Base-by-base conservation (phyloP, 805 yeast genomes). In the Candida stauntonica region DNA sequence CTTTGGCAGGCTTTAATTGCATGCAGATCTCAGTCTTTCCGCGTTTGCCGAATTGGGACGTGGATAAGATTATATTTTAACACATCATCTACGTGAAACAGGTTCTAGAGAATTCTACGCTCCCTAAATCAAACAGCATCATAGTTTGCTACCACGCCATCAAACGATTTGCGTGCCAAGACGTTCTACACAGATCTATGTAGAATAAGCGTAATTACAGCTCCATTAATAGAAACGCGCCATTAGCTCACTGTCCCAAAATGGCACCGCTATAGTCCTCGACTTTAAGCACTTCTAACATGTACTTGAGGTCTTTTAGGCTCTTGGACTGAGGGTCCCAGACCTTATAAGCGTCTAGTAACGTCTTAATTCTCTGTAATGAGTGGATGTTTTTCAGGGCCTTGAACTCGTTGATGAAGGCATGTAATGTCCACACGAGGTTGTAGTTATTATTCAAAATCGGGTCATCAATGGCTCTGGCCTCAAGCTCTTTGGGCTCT, bases 391-490 rank as follows among this genome's bases (percentile, higher is more conserved):
- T 63, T 33, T 55, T 54, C 12, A 65, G 36, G 9, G 41, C 51
- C 26, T 60, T 55, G 44, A 61, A 64, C 7, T 55, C 57, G 7
- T 64, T 57, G 13, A 66, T 36, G 17, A 61, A 61, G 15, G 66
- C 70, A 44, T 67, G 70, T 2, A 67, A 48, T 15, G 63, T 62
- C 73, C 73, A 67, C 2, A 67, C 66, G 31, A 67, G 41, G 38
- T 67, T 66, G 39, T 63, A 67, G 36, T 60, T 65, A 36, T 64
- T 64, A 13, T 54, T 57, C 44, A 41, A 24, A 45, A 50, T 46
- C 1, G 46, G 40, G 14, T 51, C 52, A 4, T 39, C 30, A 5
- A 49, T 30, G 14, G 24, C 14, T 2, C 31, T 17, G 7, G 30
- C 3, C 17, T 28, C 20, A 13, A 42, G 4, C 2, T 26, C 36